A percentile compares a stretch with the other conserved stretches of the same genome.
These are phyloP conservation scores for Saposhnikovia divaricata DNA, from an alignment of 129 eudicot species.

Conservation along the genomic window DNA sequence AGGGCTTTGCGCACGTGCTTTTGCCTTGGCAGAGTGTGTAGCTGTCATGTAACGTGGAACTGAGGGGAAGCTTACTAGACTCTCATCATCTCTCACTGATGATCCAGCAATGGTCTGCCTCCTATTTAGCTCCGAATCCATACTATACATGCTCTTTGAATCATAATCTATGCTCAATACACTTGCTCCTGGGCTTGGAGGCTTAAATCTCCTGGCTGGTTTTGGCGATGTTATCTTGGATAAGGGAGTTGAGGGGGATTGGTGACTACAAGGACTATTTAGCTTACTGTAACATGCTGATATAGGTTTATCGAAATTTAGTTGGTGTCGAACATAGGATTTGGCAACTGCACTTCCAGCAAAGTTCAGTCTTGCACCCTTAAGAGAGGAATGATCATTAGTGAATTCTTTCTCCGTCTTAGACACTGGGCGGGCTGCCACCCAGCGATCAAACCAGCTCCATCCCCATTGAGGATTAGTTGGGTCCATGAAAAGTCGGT, in stretches of 20 bases:
- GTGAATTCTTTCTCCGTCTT: conserved; percentile 28
- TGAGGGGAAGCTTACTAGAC: conserved; percentile 62
- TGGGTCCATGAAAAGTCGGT: conserved; percentile 80
- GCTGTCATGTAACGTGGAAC: conserved; percentile 88
- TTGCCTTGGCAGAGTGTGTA: conserved; percentile 75
- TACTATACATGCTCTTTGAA: conserved; percentile 53
- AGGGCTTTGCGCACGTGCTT: conserved; percentile 44
- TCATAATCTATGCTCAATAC: conserved; percentile 55
- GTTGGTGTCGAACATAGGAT: conserved; percentile 67
- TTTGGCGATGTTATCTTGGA: conserved; percentile 24
- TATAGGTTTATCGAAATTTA: conserved; percentile 32
- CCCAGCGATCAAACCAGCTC: conserved; percentile 97
- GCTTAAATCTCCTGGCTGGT: conserved; percentile 41
- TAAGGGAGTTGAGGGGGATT: conserved; percentile 43
- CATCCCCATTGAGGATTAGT: conserved; percentile 98
- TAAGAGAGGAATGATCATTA: conserved; percentile 42
- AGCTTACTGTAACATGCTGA: conserved; percentile 26
- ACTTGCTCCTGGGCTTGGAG: conserved; percentile 38
- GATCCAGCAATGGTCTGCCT: conserved; percentile 83
- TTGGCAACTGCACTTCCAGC: conserved; percentile 65
- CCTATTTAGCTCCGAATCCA: conserved; percentile 65
- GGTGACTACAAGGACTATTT: conserved; percentile 12
- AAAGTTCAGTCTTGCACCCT: conserved; percentile 24
- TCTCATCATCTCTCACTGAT: conserved; percentile 73
- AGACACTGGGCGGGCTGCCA: conserved; percentile 67